phyloP scores from a whole-genome alignment of 805 yeast species.

The Candida dajiaensis region DNA sequence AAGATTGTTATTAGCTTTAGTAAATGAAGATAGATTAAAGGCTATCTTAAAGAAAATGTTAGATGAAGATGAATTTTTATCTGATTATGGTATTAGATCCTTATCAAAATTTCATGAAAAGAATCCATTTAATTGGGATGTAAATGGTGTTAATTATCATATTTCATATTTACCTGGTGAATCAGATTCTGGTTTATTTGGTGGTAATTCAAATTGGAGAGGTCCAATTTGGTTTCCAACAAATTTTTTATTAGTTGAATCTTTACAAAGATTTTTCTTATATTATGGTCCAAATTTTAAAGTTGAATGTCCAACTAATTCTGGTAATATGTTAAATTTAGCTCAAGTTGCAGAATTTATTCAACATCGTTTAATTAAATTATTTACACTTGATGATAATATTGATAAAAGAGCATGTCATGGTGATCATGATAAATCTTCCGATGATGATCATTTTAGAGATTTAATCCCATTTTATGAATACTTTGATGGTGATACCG shows the following conservation, averaged over 20 bases:
- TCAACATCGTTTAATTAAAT: constrained; percentile 75
- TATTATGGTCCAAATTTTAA: constrained; percentile 84
- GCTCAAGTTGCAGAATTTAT: constrained; percentile 89
- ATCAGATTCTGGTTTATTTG: constrained; percentile 89
- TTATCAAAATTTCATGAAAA: constrained; percentile 80
- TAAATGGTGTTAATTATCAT: constrained; percentile 63
- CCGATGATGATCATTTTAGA: constrained; percentile 62
- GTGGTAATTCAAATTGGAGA: constrained; percentile 96
- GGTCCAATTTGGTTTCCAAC: constrained; percentile 98
- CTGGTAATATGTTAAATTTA: constrained; percentile 68
- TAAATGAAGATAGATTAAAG: constrained; percentile 69
- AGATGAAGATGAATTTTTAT: constrained; percentile 80
- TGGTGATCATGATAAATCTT: constrained; percentile 58
- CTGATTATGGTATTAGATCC: constrained; percentile 83
- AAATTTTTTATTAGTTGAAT: constrained; percentile 78
- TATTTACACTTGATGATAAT: constrained; percentile 63
- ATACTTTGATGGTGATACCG: constrained; percentile 91
- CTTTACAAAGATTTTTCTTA: constrained; percentile 78
- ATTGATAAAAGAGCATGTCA: constrained; percentile 71
- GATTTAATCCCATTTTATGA: constrained; percentile 79
- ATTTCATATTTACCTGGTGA: constrained; percentile 83
- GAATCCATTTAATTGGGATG: constrained; percentile 80
- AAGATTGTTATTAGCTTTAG: constrained; percentile 71
- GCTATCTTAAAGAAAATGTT: constrained; percentile 75
- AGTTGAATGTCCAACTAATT: constrained; percentile 83